Evolutionary conservation across 31 red algal genomes (phyloP), one percentile per base, ranked within the genome.

Genomic region (Asparagopsis taxiformis): DNA sequence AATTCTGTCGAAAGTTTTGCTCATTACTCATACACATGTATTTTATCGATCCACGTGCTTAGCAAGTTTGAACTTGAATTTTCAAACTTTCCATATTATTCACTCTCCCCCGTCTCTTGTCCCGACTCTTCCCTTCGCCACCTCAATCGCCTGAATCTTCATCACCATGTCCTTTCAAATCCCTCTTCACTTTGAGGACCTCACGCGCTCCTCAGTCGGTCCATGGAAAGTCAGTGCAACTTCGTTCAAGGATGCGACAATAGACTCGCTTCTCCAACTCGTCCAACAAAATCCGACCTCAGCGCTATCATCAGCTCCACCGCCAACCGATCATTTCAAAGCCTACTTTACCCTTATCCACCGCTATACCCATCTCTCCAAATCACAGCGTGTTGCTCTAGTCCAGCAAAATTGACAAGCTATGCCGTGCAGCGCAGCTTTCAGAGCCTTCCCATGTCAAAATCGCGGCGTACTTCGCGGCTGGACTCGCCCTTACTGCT

Each of bases 111-210:
- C 28, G 20, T 63, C 34, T 30, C 34, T 19, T 5, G 52, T 55
- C 9, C 52, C 13, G 26, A 24, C 7, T 15, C 0, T 24, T 55
- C 52, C 21, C 26, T 11, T 11, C 52, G 26, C 21, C 52, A 55
- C 11, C 44, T 17, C 9, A 13, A 17, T 69, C 30, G 39, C 35
- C 10, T n/a, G n/a, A n/a, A n/a, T n/a, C 25, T 3, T 20, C n/a
- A n/a, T 3, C 16, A 41, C 21, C 24, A 82, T 82, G 78, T 24
- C 82, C n/a, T 86, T 86, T 38, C 70, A 75, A 22, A 76, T 86
- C 53, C 82, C 82, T 0, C 70, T 86, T 17, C 70, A 86, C 61
- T 86, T 86, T 51, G 70, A 76, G 46, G 82, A 76, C 70, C 58
- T 86, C 11, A 60, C 82, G 0, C 71, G 60, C 4, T 49, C 57